Evolutionary conservation across 139 green algal genomes (phyloP).

Genomic region (Yamagishiella unicocca): DNA sequence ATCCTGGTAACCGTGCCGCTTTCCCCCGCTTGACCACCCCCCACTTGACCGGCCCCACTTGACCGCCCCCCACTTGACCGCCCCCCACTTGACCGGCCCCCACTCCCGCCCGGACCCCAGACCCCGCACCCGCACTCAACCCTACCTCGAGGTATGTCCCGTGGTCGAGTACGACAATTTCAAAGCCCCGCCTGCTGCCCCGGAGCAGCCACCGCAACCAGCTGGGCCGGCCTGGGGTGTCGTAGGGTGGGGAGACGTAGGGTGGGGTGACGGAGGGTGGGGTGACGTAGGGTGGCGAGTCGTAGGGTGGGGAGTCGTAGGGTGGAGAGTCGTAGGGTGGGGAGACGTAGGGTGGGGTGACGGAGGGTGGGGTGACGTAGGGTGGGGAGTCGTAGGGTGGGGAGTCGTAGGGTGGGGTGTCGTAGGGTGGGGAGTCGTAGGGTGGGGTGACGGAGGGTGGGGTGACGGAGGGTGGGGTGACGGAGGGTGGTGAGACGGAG

Average conservation of each 20-base stretch:
- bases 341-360: not conserved
- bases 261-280: not conserved
- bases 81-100: too few species aligned
- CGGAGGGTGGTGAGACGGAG: too few species aligned
- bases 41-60: too few species aligned
- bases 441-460: not conserved
- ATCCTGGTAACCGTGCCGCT: too few species aligned
- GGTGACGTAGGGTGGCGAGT: not conserved
- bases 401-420: not conserved
- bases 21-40: too few species aligned
- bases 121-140: not conserved
- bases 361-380: not conserved
- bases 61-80: too few species aligned
- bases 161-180: constrained; percentile 93
- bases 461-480: too few species aligned
- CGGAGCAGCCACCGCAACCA: constrained; percentile 64
- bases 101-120: not conserved
- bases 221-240: constrained; percentile 7
- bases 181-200: constrained; percentile 64
- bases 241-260: not conserved
- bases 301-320: not conserved
- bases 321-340: not conserved
- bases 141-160: constrained; percentile 81
- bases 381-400: not conserved
- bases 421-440: not conserved